A percentile compares a stretch with the other conserved stretches of the same genome.
Conservation (phyloP, 1,139 yeast genomes). For the Candida pseudoviswanathii region DNA sequence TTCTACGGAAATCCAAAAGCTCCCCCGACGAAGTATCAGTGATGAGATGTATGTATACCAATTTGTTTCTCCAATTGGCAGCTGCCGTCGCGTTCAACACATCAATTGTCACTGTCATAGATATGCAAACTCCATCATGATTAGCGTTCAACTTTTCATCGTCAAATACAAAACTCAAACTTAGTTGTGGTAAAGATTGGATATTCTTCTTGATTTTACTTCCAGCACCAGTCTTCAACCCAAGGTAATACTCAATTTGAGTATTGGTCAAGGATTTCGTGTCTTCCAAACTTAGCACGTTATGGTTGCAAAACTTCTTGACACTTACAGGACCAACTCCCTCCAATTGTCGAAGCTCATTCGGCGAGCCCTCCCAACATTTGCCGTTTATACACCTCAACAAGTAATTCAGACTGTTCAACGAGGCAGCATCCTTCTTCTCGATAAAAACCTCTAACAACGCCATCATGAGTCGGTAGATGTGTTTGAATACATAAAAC, state of each 20-base stretch:
- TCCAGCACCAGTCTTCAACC: conserved; percentile 41
- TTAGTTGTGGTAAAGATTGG: conserved; percentile 28
- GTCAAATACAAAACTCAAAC: conserved; percentile 10
- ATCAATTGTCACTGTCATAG: conserved; percentile 23
- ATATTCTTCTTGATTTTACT: conserved; percentile 28
- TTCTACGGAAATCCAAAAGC: conserved; percentile 41
- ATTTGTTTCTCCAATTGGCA: conserved; percentile 32
- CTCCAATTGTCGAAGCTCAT: conserved; percentile 45
- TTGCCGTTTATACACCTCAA: conserved; percentile 39
- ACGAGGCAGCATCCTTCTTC: conserved; percentile 40
- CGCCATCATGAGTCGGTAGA: conserved; percentile 42
- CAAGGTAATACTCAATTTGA: conserved; percentile 40
- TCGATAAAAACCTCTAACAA: conserved; percentile 43
- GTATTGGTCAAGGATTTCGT: conserved; percentile 25
- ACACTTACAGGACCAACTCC: conserved; percentile 44
- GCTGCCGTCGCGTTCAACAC: conserved; percentile 19
- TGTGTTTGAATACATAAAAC: conserved; percentile 36
- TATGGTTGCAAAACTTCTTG: conserved; percentile 34
- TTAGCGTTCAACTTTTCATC: conserved; percentile 9
- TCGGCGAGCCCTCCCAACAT: conserved; percentile 51
- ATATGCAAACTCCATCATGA: conserved; percentile 13
- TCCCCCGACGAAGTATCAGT: conserved; percentile 22
- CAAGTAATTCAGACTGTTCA: conserved; percentile 35
- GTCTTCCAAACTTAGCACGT: conserved; percentile 30
- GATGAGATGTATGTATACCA: conserved; percentile 14